Percentiles rank a stretch among this genome's conserved stretches.
These are phyloP conservation scores for Chlamydomonas schloesseri DNA, from an alignment of 139 green algal genomes.

Conservation along the genomic window DNA sequence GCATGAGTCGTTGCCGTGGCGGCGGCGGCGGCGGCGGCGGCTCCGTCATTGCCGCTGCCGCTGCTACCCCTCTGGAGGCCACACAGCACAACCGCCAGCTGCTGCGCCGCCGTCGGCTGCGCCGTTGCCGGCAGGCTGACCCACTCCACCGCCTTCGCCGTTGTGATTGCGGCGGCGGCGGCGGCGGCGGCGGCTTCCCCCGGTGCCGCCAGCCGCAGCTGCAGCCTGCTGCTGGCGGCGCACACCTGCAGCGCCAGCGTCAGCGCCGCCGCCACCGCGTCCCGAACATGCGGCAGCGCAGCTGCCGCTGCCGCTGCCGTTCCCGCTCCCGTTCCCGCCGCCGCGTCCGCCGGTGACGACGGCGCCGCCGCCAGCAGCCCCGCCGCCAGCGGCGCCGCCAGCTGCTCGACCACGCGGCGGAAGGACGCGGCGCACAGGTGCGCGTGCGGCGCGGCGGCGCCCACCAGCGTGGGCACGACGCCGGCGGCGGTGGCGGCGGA, in stretches of 20 bases:
- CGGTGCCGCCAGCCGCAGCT: constrained; percentile 19
- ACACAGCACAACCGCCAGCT: not conserved
- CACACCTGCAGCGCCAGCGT: not conserved
- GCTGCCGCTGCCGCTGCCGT: not conserved
- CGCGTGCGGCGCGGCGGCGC: not conserved
- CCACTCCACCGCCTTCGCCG: constrained; percentile 5
- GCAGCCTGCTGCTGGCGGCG: not conserved
- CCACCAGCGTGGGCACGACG: not conserved
- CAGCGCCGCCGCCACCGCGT: not conserved
- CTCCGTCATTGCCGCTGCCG: not conserved
- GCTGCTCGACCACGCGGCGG: not conserved
- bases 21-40: not conserved
- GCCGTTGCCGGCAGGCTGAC: not conserved
- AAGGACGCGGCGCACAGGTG: not conserved
- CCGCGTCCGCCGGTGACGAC: not conserved
- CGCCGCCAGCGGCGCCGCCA: constrained; percentile 20
- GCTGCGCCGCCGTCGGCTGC: not conserved
- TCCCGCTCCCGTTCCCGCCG: not conserved
- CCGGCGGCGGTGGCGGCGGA: not conserved
- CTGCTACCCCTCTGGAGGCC: not conserved
- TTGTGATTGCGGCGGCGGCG: not conserved
- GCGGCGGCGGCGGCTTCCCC: not conserved
- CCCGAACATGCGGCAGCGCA: not conserved
- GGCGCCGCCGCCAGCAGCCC: constrained; percentile 20
- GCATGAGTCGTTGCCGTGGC: too few relatives aligned